These are phyloP conservation scores for Russula earlei DNA, from an alignment of 768 basidiomycete genomes.

Conservation along the genomic window DNA sequence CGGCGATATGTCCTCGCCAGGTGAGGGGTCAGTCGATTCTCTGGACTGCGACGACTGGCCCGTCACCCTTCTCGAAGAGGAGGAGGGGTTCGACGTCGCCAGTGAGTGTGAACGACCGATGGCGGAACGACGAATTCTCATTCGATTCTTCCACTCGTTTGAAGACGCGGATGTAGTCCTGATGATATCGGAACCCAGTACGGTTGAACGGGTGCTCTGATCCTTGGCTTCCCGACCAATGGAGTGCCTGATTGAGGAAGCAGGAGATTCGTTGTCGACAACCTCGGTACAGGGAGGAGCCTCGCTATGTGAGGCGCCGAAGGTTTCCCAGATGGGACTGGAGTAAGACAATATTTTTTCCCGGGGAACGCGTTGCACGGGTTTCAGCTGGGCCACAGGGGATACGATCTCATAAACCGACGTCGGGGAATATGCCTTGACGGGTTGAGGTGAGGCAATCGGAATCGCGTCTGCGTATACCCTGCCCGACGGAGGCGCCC, in stretches of 20 bases:
- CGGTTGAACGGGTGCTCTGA: slow-evolving; percentile 10
- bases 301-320: neutral
- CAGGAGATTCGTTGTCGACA: neutral
- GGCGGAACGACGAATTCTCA: neutral
- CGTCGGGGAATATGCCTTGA: neutral
- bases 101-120: neutral
- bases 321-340: slow-evolving; percentile 9
- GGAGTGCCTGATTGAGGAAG: neutral
- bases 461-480: neutral
- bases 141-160: slow-evolving; percentile 4
- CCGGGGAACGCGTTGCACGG: neutral
- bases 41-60: slow-evolving; percentile 5
- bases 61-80: neutral
- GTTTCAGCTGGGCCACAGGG: neutral
- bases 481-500: neutral
- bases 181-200: slow-evolving; percentile 28
- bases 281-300: neutral
- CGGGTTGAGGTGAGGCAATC: neutral
- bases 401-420: neutral
- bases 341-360: slow-evolving; percentile 12
- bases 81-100: neutral
- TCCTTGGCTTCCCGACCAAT: neutral
- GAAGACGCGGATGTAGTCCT: slow-evolving; percentile 4
- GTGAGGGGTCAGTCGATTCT: neutral
- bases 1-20: neutral